These are phyloP conservation scores for Syzygium aqueum DNA, from an alignment of 345 rosid species.

Conservation along the genomic window DNA sequence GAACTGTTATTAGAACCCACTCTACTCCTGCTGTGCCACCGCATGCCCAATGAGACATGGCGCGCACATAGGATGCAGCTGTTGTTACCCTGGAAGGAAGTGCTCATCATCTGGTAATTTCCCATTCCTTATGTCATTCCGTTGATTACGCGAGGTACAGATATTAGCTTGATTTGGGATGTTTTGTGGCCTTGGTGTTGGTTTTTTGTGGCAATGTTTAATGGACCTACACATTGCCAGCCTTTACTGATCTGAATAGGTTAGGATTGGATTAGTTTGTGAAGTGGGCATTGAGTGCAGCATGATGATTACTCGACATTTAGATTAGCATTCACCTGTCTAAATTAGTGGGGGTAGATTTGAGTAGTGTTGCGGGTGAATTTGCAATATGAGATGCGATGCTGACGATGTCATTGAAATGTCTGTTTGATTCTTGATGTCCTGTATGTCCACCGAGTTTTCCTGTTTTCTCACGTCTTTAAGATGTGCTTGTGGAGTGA, in stretches of 20 bases:
- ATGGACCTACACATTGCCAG: background rate
- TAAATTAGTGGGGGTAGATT: background rate
- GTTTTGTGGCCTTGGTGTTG: background rate
- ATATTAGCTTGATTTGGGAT: background rate
- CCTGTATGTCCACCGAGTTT: no score
- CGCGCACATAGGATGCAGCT: conserved; percentile 20
- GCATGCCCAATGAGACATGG: no score
- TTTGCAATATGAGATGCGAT: background rate
- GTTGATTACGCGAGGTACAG: background rate
- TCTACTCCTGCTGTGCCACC: no score
- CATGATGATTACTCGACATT: no score
- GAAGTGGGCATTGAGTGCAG: no score
- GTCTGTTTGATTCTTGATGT: no score
- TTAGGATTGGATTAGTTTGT: background rate
- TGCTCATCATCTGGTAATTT: conserved; percentile 92
- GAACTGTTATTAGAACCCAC: no score
- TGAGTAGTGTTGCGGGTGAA: background rate
- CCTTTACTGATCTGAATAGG: background rate
- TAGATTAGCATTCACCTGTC: no score
- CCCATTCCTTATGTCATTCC: no score
- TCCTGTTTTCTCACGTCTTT: no score
- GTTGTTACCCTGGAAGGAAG: conserved; percentile 99
- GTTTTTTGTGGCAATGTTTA: background rate
- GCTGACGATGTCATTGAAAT: no score
- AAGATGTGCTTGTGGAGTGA: no score